phyloP scores from a whole-genome alignment of 306 rosid species.

The Acacia crassicarpa region DNA sequence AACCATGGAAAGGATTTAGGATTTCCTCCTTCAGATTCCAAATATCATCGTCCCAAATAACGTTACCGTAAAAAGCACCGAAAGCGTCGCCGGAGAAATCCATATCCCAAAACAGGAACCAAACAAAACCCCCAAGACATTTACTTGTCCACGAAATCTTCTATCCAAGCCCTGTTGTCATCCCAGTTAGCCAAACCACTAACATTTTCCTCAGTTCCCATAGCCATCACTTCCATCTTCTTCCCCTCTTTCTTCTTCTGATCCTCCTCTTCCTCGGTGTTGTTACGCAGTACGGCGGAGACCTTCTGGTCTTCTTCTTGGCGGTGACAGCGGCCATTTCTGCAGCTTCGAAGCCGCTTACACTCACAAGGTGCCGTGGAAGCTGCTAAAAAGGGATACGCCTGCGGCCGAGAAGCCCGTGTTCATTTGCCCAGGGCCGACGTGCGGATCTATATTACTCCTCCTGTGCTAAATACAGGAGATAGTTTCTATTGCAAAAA shows the following conservation, averaged over 20 bases:
- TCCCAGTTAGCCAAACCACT: slow-evolving; percentile 39
- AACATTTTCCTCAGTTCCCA: background rate
- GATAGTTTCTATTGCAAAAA: no score
- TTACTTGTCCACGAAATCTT: slow-evolving; percentile 51
- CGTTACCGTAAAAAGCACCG: slow-evolving; percentile 46
- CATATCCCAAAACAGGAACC: slow-evolving; percentile 63
- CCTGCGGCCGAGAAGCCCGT: no score
- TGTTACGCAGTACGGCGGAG: background rate
- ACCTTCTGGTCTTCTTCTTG: slow-evolving; percentile 30
- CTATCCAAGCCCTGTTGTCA: slow-evolving; percentile 36
- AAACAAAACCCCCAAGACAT: slow-evolving; percentile 73
- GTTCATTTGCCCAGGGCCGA: no score
- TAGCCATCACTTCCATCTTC: background rate
- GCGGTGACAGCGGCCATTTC: background rate
- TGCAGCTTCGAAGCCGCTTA: background rate
- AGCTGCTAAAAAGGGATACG: no score
- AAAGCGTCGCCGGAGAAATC: slow-evolving; percentile 52
- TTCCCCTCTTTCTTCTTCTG: slow-evolving; percentile 4
- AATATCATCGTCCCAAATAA: slow-evolving; percentile 67
- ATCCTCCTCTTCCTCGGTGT: background rate
- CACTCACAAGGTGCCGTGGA: background rate
- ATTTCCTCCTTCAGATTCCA: slow-evolving; percentile 58
- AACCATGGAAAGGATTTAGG: slow-evolving; percentile 25
- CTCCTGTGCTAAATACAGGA: no score
- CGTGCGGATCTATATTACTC: no score